These are phyloP conservation scores for Carex arenaria DNA, from an alignment of 202 grass and related monocot genomes.

Conservation along the genomic window DNA sequence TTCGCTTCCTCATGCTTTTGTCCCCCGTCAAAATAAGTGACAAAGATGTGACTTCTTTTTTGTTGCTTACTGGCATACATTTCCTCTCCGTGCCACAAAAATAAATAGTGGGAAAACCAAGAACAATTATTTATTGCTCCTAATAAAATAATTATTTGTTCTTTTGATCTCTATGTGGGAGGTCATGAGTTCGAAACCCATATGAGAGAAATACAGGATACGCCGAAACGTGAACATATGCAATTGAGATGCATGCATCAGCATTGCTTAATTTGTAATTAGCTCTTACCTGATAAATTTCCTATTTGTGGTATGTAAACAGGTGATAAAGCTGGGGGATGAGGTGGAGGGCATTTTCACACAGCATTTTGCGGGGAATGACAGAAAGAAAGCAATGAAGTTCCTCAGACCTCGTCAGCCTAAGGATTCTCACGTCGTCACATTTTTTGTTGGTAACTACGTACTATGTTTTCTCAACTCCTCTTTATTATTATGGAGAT, in stretches of 20 bases:
- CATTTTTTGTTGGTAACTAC: conserved; percentile 30
- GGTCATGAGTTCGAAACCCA: no score
- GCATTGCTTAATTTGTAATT: background rate
- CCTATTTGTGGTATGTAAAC: background rate
- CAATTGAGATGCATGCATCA: background rate
- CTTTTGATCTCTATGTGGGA: no score
- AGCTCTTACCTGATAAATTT: background rate
- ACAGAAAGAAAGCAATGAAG: conserved; percentile 37
- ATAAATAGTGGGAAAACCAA: background rate
- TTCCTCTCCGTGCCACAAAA: background rate
- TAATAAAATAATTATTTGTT: no score
- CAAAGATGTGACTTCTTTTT: background rate
- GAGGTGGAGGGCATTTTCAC: conserved; percentile 38
- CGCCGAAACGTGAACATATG: no score
- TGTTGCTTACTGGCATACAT: background rate
- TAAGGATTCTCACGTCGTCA: conserved; percentile 31
- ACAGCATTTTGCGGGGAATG: conserved; percentile 26
- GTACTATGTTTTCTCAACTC: background rate
- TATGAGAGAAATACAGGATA: no score
- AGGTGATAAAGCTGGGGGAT: conserved; percentile 31
- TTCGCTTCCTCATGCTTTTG: background rate
- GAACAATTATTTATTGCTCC: background rate
- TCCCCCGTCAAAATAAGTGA: background rate
- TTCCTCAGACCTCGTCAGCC: conserved; percentile 32
- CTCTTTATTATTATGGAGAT: background rate